These are phyloP conservation scores for Calonectria crousiana DNA, from an alignment of 2,329 filamentous ascomycete species.

Conservation along the genomic window DNA sequence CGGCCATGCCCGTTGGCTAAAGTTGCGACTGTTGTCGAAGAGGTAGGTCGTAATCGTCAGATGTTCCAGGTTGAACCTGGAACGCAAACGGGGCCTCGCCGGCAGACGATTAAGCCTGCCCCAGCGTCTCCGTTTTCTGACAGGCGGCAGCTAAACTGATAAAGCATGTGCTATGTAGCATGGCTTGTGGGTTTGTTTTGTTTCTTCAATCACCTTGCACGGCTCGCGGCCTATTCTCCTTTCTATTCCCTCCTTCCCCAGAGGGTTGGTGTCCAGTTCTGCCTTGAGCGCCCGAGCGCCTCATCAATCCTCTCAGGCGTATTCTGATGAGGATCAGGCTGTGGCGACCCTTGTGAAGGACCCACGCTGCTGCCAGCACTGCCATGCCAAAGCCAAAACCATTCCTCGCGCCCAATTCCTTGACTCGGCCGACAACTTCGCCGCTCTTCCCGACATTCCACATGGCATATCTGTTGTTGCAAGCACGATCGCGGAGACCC, in stretches of 20 bases:
- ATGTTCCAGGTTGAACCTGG: conserved; percentile 9
- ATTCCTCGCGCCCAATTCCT: conserved; percentile 69
- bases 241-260: conserved; percentile 59
- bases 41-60: conserved; percentile 18
- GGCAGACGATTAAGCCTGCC: background rate
- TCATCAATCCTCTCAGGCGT: conserved; percentile 71
- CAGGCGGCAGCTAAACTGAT: conserved; percentile 4
- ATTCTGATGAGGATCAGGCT: conserved; percentile 71
- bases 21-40: conserved; percentile 7
- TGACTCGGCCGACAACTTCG: conserved; percentile 48
- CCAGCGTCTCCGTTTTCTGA: background rate
- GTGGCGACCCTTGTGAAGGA: conserved; percentile 61
- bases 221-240: conserved; percentile 66
- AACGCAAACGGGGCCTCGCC: background rate
- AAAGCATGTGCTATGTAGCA: conserved; percentile 1
- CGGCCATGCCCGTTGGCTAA: conserved; percentile 10
- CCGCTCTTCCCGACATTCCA: conserved; percentile 35
- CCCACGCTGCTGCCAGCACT: conserved; percentile 74
- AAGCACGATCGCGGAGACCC: conserved; percentile 37
- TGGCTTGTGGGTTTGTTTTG: conserved; percentile 9
- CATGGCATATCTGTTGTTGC: conserved; percentile 24
- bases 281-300: conserved; percentile 62
- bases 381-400: conserved; percentile 66
- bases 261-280: conserved; percentile 68
- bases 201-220: conserved; percentile 46